Percentiles rank a stretch among this genome's conserved stretches.
These are phyloP conservation scores for Stephania yunnanensis DNA, from an alignment of 164 flowering plant species.

Conservation along the genomic window DNA sequence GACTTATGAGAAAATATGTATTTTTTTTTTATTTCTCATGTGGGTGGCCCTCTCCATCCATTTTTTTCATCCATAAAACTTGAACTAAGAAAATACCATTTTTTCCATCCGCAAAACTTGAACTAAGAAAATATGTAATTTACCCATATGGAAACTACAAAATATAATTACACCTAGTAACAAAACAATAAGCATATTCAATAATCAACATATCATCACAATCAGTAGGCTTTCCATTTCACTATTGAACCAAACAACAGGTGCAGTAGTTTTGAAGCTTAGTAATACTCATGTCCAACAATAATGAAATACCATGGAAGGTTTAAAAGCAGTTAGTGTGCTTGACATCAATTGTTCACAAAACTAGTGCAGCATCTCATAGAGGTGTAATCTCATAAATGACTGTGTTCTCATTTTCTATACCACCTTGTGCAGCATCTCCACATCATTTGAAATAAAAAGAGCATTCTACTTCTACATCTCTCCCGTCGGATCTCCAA, in stretches of 20 bases:
- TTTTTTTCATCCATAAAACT: too few species aligned
- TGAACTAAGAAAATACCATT: too few species aligned
- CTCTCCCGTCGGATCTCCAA: neutral
- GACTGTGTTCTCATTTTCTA: neutral
- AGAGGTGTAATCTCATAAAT: neutral
- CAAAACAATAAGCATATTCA: neutral
- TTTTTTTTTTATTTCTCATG: too few species aligned
- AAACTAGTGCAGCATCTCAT: neutral
- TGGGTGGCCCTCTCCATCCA: too few species aligned
- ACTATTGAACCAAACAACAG: neutral
- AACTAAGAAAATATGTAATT: too few species aligned
- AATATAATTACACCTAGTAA: neutral
- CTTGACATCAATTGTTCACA: neutral
- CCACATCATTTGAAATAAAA: neutral
- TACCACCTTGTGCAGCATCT: neutral
- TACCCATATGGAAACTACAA: too few species aligned
- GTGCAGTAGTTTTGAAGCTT: neutral
- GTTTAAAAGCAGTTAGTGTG: neutral
- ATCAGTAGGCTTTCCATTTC: neutral
- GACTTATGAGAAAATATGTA: too few species aligned
- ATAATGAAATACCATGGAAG: neutral
- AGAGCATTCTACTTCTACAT: neutral
- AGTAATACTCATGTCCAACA: neutral
- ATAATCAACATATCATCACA: neutral
- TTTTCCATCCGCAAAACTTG: too few species aligned